Evolutionary conservation across 2,329 filamentous ascomycete species (phyloP), one percentile per base, ranked within the genome.

Genomic region (Dactylellina drechsleri): DNA sequence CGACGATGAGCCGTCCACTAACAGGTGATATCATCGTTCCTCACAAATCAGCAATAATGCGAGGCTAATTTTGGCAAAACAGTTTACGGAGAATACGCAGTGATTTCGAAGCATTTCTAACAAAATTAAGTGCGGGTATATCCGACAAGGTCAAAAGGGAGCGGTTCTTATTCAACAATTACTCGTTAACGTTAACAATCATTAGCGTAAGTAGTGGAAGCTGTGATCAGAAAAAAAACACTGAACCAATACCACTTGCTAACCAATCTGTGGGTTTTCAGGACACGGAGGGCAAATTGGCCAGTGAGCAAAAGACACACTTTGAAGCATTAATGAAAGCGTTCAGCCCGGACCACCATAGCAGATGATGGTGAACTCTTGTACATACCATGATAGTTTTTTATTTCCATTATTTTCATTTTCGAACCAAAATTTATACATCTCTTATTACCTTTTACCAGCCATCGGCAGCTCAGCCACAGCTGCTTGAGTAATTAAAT

Each of bases 91-190:
- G 95, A 26, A 82, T 99, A 79, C 85, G 92, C 31, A 87, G 86
- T 67, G 95, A 98, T 80, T 90, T 94, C 49, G 93, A 98, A 82
- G 87, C 87, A 0, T 95, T 97, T 78, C 82, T 99, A 75, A 87
- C 87, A 4, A 92, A 91, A 80, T 85, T 93, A 72, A 91, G 91
- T 80, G 90, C 92, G 78, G 85, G 85, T 0, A 92, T 93, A 18
- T 83, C 86, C 0, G 94, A 97, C 79, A 86, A 87, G 77, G 88
- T 92, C 80, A 96, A 96, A 83, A 86, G 90, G 78, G 91, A 94
- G 78, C 86, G 95, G 52, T 98, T 98, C 80, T 82, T 99, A 79
- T 95, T 91, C 81, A 99, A 98, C 81, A 99, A 99, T 82, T 98
- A 96, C 82, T 96, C 92, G 64, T 85, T 99, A 77, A 87, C 99